These are phyloP conservation scores for Picea sitchensis DNA, from an alignment of 75 land plant species.

Conservation along the genomic window DNA sequence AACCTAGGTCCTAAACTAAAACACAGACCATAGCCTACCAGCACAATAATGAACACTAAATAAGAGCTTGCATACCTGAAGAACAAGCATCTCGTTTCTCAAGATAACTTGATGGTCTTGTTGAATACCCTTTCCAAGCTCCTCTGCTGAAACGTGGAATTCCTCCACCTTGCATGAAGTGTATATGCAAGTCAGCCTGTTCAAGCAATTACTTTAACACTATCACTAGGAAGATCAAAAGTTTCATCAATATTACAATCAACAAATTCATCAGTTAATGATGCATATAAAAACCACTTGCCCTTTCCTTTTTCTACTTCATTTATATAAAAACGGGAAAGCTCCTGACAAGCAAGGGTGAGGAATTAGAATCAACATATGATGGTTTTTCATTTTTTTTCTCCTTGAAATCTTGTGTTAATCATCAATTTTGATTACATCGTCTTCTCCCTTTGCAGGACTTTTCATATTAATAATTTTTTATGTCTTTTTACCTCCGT, in stretches of 20 bases:
- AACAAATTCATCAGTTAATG: background rate
- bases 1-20: background rate
- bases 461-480: too few relatives aligned
- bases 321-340: background rate
- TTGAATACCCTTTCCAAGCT: conserved; percentile 96
- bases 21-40: background rate
- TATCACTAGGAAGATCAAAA: too few relatives aligned
- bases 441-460: too few relatives aligned
- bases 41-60: conserved; percentile 2
- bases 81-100: conserved; percentile 83
- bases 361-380: too few relatives aligned
- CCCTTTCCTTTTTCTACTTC: background rate
- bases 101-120: conserved; percentile 95
- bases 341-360: too few relatives aligned
- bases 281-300: background rate
- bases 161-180: conserved; percentile 97
- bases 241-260: background rate
- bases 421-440: too few relatives aligned
- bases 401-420: too few relatives aligned
- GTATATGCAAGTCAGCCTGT: conserved; percentile 96
- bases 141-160: conserved; percentile 97
- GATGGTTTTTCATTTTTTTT: too few relatives aligned
- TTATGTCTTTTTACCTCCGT: too few relatives aligned
- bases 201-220: background rate
- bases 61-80: conserved; percentile 52